Percentiles rank a stretch among this genome's conserved stretches.
These are phyloP conservation scores for Cladosporium sp. DNA, from an alignment of 2,329 filamentous ascomycete species.

Conservation along the genomic window DNA sequence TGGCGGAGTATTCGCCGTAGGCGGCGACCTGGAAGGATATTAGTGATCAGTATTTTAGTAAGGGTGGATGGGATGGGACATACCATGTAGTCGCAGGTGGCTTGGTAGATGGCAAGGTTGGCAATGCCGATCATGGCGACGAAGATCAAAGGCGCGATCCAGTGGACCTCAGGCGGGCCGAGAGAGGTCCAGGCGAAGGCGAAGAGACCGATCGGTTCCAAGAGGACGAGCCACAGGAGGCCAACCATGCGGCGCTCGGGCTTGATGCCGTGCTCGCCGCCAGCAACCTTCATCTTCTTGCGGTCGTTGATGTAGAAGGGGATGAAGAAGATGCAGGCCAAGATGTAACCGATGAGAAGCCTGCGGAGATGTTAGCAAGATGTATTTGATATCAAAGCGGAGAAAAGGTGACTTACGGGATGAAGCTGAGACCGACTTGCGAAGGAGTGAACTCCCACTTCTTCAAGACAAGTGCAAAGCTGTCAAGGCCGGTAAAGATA, in stretches of 20 bases:
- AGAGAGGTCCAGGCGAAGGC: conserved; percentile 69
- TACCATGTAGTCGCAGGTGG: conserved; percentile 61
- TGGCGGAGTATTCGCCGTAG: conserved; percentile 71
- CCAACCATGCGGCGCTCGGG: conserved; percentile 68
- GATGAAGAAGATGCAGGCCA: conserved; percentile 62
- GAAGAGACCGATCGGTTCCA: conserved; percentile 66
- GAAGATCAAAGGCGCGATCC: conserved; percentile 69
- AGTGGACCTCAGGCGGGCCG: conserved; percentile 57
- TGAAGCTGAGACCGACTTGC: conserved; percentile 60
- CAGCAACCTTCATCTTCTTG: conserved; percentile 44
- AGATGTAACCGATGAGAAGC: conserved; percentile 65
- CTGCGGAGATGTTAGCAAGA: conserved; percentile 20
- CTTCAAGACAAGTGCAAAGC: conserved; percentile 64
- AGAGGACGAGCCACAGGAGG: conserved; percentile 62
- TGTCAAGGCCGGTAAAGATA: conserved; percentile 77
- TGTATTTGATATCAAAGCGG: background rate
- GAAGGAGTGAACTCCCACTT: conserved; percentile 62
- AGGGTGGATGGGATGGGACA: conserved; percentile 66
- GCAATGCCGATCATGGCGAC: conserved; percentile 68
- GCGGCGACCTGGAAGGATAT: conserved; percentile 64
- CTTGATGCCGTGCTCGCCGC: conserved; percentile 43
- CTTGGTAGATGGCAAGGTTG: conserved; percentile 50
- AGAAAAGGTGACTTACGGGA: conserved; percentile 32
- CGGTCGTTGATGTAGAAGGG: conserved; percentile 49
- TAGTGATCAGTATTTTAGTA: background rate